These are phyloP conservation scores for Dothiorella sarmentorum DNA, from an alignment of 2,329 filamentous ascomycete species.

Conservation along the genomic window DNA sequence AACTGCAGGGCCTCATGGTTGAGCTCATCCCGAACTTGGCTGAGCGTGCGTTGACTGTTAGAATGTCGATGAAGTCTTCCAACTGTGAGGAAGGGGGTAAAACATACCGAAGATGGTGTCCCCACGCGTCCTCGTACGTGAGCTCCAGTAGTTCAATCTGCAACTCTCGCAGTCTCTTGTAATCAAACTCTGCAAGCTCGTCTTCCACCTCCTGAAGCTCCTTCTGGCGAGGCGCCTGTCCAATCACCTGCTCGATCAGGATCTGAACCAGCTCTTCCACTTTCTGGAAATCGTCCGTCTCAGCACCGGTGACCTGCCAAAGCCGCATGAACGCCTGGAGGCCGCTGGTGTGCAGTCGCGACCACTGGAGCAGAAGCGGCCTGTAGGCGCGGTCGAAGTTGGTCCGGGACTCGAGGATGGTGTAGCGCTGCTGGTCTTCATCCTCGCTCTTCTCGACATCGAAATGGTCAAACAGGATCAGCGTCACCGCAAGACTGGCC, in stretches of 20 bases:
- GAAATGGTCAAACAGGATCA: slow-evolving; percentile 91
- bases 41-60: slow-evolving; percentile 28
- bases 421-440: slow-evolving; percentile 73
- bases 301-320: slow-evolving; percentile 87
- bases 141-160: slow-evolving; percentile 92
- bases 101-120: slow-evolving; percentile 67
- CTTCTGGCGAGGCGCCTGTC: slow-evolving; percentile 74
- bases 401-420: slow-evolving; percentile 68
- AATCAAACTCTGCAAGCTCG: slow-evolving; percentile 80
- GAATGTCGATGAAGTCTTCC: background rate
- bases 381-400: slow-evolving; percentile 84
- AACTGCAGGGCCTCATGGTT: slow-evolving; percentile 91
- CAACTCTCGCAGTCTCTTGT: slow-evolving; percentile 70
- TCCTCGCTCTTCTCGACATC: slow-evolving; percentile 82
- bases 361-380: slow-evolving; percentile 89
- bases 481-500: slow-evolving; percentile 80
- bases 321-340: slow-evolving; percentile 84
- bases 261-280: slow-evolving; percentile 85
- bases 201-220: slow-evolving; percentile 86
- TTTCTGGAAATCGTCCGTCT: slow-evolving; percentile 86
- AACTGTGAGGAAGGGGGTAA: background rate
- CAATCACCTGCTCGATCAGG: slow-evolving; percentile 83
- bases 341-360: slow-evolving; percentile 78
- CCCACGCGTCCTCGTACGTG: slow-evolving; percentile 94
- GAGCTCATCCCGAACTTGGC: slow-evolving; percentile 84